Percentiles rank a stretch among this genome's conserved stretches.
phyloP scores from a whole-genome alignment of 148 eudicot genomes.

The Agrostemma githago region DNA sequence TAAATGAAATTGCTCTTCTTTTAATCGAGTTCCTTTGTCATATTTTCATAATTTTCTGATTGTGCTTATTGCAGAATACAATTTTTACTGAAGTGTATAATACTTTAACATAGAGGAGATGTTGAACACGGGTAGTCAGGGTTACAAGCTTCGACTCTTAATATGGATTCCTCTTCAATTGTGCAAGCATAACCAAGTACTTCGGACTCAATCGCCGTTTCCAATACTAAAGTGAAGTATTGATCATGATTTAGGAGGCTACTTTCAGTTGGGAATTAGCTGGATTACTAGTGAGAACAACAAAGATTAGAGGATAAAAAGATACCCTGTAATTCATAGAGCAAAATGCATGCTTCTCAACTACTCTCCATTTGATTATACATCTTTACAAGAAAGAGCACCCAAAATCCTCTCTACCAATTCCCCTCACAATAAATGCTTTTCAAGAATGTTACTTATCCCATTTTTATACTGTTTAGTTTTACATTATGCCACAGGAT shows the following conservation, averaged over 20 bases:
- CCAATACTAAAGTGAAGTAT: too few species aligned
- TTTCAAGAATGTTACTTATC: constrained; percentile 18
- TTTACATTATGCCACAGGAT: constrained; percentile 15
- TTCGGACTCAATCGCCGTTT: neutral
- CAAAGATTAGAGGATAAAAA: constrained; percentile 10
- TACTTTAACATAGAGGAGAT: too few species aligned
- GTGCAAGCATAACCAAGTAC: neutral
- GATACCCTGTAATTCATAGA: neutral
- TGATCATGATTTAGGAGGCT: neutral
- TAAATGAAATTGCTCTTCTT: neutral
- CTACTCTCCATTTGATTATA: constrained; percentile 29
- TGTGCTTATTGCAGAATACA: neutral
- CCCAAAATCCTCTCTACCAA: constrained; percentile 18
- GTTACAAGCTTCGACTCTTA: neutral
- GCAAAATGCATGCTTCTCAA: constrained; percentile 40
- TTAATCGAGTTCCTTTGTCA: neutral
- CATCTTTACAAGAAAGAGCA: constrained; percentile 23
- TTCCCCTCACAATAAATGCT: constrained; percentile 20
- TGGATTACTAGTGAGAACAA: constrained; percentile 4
- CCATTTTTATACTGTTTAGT: neutral
- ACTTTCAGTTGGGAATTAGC: neutral
- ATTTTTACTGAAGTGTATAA: neutral
- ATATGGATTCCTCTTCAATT: neutral
- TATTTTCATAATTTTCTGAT: neutral
- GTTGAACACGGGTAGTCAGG: too few species aligned